Evolutionary conservation across 2,329 filamentous ascomycete genomes (phyloP).

Genomic region (Cryphonectria nitschkei): DNA sequence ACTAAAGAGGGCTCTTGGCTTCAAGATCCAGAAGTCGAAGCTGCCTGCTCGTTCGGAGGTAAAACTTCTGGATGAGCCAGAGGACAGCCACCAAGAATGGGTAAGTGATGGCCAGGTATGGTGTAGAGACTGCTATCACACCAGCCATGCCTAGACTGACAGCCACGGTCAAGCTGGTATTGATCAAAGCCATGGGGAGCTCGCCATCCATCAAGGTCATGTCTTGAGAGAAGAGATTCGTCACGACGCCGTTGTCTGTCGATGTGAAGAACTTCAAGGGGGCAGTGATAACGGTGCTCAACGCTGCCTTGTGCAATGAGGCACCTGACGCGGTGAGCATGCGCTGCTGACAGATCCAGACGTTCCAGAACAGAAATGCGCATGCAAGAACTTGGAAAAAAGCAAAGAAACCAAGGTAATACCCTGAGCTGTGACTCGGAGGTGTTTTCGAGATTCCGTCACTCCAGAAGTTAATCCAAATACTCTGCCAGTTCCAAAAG

Average conservation of each 20-base stretch:
- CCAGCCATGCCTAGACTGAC: conserved; percentile 34
- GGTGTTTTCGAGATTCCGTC: conserved; percentile 6
- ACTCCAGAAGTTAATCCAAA: conserved; percentile 39
- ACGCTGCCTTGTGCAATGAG: conserved; percentile 33
- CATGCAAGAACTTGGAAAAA: conserved; percentile 16
- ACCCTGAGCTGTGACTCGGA: conserved; percentile 2
- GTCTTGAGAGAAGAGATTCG: conserved; percentile 49
- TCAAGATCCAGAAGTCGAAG: conserved; percentile 65
- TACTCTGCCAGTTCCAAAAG: conserved; percentile 35
- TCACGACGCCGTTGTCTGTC: conserved; percentile 41
- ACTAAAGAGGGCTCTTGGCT: conserved; percentile 62
- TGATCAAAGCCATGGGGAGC: conserved; percentile 39
- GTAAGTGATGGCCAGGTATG: conserved; percentile 46
- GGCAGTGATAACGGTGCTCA: conserved; percentile 40
- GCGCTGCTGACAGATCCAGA: neutral
- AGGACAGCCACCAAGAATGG: conserved; percentile 51
- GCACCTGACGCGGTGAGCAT: conserved; percentile 11
- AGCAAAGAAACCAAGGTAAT: conserved; percentile 22
- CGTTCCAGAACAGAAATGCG: conserved; percentile 1
- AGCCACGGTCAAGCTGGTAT: conserved; percentile 33
- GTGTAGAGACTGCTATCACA: conserved; percentile 37
- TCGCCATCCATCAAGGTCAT: conserved; percentile 45
- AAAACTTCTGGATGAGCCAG: conserved; percentile 58
- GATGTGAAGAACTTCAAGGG: conserved; percentile 41
- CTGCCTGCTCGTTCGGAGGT: conserved; percentile 64